Evolutionary conservation across 257 asterid species (phyloP).

Genomic region (Nicotiana noctiflora): DNA sequence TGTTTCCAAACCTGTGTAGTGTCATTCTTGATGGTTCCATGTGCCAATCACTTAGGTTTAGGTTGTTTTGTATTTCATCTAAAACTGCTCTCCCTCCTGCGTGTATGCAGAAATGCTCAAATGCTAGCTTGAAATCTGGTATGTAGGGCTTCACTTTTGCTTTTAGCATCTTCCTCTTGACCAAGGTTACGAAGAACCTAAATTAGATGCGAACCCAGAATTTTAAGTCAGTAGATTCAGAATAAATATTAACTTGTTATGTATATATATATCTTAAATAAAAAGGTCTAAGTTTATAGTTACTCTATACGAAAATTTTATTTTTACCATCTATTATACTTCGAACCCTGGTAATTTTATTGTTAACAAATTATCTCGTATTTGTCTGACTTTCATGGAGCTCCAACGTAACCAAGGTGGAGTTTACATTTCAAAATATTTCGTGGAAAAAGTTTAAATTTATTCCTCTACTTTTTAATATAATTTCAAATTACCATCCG

Average conservation of each 20-base stretch:
- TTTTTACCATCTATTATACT: too few species aligned
- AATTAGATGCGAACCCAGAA: not conserved
- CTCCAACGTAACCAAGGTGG: too few species aligned
- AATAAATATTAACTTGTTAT: not conserved
- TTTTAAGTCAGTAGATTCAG: not conserved
- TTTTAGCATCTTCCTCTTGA: slow-evolving; percentile 22
- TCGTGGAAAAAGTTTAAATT: too few species aligned
- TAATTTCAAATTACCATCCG: too few species aligned
- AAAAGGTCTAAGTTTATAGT: too few species aligned
- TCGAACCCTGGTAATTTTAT: too few species aligned
- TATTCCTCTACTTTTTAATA: too few species aligned
- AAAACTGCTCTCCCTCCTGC: slow-evolving; percentile 49
- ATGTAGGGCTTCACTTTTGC: slow-evolving; percentile 30
- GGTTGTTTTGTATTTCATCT: slow-evolving; percentile 43
- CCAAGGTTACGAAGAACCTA: slow-evolving; percentile 25
- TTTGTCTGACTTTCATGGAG: too few species aligned
- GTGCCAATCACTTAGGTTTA: slow-evolving; percentile 29
- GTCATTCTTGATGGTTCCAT: slow-evolving; percentile 67
- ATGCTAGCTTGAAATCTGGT: slow-evolving; percentile 41
- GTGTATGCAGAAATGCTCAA: slow-evolving; percentile 53
- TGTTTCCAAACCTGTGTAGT: slow-evolving; percentile 51
- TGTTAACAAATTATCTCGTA: too few species aligned
- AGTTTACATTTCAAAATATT: too few species aligned
- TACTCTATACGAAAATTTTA: too few species aligned
- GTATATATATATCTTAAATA: not conserved